phyloP scores from a whole-genome alignment of 2,329 filamentous ascomycete genomes.

The Epicoccum sorghinum region DNA sequence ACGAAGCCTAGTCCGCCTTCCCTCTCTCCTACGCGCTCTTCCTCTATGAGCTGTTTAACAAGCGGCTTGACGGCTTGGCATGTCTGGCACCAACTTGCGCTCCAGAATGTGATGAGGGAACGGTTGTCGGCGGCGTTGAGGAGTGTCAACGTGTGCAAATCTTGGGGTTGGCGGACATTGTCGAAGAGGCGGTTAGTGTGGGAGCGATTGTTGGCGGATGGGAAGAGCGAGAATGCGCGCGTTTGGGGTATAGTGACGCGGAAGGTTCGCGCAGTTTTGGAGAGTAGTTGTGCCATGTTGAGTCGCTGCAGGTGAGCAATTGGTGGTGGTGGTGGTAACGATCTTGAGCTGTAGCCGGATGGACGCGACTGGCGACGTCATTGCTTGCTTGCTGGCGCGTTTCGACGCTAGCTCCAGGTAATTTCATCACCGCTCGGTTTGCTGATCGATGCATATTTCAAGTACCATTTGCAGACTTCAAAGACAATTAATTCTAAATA shows the following conservation, averaged over 20 bases:
- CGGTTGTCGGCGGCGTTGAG: slow-evolving; percentile 53
- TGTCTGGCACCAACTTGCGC: slow-evolving; percentile 54
- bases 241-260: neutral
- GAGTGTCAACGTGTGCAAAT: slow-evolving; percentile 56
- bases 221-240: slow-evolving; percentile 26
- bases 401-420: neutral
- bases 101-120: slow-evolving; percentile 58
- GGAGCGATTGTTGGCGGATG: slow-evolving; percentile 16
- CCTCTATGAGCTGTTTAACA: slow-evolving; percentile 50
- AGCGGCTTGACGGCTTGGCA: slow-evolving; percentile 53
- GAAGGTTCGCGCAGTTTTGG: slow-evolving; percentile 3
- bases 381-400: neutral
- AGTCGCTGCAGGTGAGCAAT: neutral
- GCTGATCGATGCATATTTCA: too few relatives aligned
- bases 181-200: slow-evolving; percentile 43
- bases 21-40: slow-evolving; percentile 52
- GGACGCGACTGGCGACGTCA: slow-evolving; percentile 12
- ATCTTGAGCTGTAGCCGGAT: neutral
- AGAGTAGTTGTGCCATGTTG: slow-evolving; percentile 7
- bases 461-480: too few relatives aligned
- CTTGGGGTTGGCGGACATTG: slow-evolving; percentile 54
- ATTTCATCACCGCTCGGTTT: too few relatives aligned
- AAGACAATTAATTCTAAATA: too few relatives aligned
- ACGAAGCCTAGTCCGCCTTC: slow-evolving; percentile 55
- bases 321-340: neutral